Base-by-base conservation (phyloP, 495 filamentous ascomycete species). In the Lasiosphaeris hirsuta region DNA sequence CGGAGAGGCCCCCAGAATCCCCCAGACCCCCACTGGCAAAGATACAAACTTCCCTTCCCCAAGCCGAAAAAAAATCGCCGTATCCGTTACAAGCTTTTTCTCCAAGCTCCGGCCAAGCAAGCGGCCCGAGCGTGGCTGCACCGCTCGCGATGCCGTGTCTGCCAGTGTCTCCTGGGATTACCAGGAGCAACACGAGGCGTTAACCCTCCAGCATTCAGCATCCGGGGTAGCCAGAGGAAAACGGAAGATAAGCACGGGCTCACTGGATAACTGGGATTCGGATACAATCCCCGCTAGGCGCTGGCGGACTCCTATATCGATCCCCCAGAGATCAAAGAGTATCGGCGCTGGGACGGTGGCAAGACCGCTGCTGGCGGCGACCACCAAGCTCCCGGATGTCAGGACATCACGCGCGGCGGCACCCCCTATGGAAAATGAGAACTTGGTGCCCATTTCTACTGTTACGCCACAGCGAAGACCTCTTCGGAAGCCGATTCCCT, bases 121-220 rank as follows among this genome's bases (percentile, higher is more conserved):
- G 18, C 73, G 73, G 0, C 67, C 72, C 2, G 78, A 80, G 46
- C 69, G 65, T 13, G 77, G 78, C 10, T 63, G 73, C 8, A 78
- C 78, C 71, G 67, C 35, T 41, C 59, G 41, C 14, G 6, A 36
- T 13, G 15, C 42, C 3, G 2, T 33, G 15, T n/a, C 15, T 1
- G 23, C 23, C 5, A 30, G 23, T 30, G 23, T 7, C 34, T 8
- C 19, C 38, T 10, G n/a, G 3, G 51, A 56, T 10, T n/a, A 37
- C 13, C 11, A 18, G n/a, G 10, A 6, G 30, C 42, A 14, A n/a
- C 10, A 35, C 13, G 37, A 42, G 41, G 15, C 30, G 30, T 11
- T 9, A n/a, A 53, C 9, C 14, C 48, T 39, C 9, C 35, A 35
- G 8, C 34, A 36, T 10, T n/a, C 46, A 35, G 44, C 41, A 13